Base-by-base conservation (phyloP, 139 green algal genomes). In the Astrephomene gubernaculifera region DNA sequence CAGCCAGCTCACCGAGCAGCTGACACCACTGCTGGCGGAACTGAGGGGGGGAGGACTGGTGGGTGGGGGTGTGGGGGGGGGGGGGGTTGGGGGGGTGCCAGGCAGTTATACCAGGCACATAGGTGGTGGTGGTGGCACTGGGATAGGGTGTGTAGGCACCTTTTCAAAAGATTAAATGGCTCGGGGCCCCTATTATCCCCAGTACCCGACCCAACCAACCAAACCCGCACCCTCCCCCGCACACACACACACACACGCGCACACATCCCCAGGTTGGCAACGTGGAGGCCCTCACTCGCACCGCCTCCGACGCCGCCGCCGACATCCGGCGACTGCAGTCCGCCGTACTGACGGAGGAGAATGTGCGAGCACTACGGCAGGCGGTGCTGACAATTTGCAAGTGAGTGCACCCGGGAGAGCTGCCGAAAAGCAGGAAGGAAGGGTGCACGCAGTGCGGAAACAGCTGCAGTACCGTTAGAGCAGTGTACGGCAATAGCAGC, bases 311-410 rank as follows among this genome's bases (percentile, higher is more conserved):
- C 29, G 94, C 95, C 38, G 95, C 94, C 0, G 85, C 89, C 21
- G 96, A 99, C 89, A 96, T 98, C 44, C 94, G 96, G 74, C 82
- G 85, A 44, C 93, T 99, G 85, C 87, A 89, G 76, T 75, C 64
- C 31, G 87, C 84, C 36, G 95, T 99, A 45, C 84, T 99, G 71
- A 99, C 95, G 4, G 92, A 97, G 19, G 97, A 96, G 44, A 99
- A 99, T 88, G 95, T 98, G 54, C 89, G 86, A 5, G 95, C 95
- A 22, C 86, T 98, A 82, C 90, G 94, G n/a, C 83, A 94, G 25
- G 87, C 86, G 22, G 94, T 98, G 49, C 86, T 95, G 64, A 97
- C 96, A 27, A 79, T 98, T 39, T 93, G 89, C 87, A 85, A 85
- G 79, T 76, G 36, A 68, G 72, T 31, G 60, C 21, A 29, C 21